These are phyloP conservation scores for Eutrema yunnanense DNA, from an alignment of 345 rosid species.

Conservation along the genomic window DNA sequence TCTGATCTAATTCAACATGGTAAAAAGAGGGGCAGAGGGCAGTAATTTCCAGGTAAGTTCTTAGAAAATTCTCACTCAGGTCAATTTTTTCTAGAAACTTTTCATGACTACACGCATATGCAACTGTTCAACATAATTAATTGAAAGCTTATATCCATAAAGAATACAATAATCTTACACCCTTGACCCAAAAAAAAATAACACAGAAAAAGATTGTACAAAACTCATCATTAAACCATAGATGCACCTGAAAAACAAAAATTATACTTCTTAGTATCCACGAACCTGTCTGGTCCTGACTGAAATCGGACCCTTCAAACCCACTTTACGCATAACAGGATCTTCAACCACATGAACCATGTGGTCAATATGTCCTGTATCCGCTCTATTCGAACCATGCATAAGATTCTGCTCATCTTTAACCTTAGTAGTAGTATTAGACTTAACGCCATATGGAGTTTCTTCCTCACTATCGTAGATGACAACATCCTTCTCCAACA, in stretches of 20 bases:
- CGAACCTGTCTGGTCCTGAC: constrained; percentile 54
- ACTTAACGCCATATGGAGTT: not conserved
- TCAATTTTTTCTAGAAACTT: constrained; percentile 2
- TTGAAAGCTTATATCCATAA: constrained; percentile 11
- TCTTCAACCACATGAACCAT: constrained; percentile 22
- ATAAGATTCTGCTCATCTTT: not conserved
- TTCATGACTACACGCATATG: constrained; percentile 8
- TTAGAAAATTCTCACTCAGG: not conserved
- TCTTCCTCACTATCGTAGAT: constrained; percentile 55
- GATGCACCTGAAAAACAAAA: not conserved
- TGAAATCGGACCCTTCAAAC: constrained; percentile 43
- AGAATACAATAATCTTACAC: constrained; percentile 1
- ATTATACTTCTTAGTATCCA: constrained; percentile 45
- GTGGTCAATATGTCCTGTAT: constrained; percentile 22
- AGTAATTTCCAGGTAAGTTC: constrained; percentile 30
- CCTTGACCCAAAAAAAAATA: not conserved
- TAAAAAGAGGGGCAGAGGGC: constrained; percentile 49
- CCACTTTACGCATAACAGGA: constrained; percentile 28
- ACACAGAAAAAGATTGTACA: constrained; percentile 7
- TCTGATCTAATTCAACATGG: constrained; percentile 50
- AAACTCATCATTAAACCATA: constrained; percentile 4
- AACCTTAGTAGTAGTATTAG: not conserved
- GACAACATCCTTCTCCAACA: constrained; percentile 55
- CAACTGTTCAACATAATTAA: constrained; percentile 7
- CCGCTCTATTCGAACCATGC: constrained; percentile 14